Evolutionary conservation across 768 basidiomycete genomes (phyloP).

Genomic region (Podaxis mareebaensis): DNA sequence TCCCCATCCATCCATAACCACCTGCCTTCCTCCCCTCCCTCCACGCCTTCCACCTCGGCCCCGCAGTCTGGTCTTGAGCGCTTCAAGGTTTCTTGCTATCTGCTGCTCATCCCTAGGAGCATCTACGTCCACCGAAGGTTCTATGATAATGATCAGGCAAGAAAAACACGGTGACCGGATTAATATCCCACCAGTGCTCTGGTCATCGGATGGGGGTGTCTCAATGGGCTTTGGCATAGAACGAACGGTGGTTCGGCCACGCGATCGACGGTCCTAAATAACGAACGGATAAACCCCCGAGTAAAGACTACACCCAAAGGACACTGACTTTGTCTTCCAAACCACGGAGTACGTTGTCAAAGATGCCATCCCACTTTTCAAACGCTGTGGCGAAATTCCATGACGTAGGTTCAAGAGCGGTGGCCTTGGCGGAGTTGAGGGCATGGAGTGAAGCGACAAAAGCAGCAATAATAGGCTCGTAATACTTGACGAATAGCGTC

Average conservation of each 20-base stretch:
- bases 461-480: slow-evolving; percentile 78
- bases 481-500: slow-evolving; percentile 82
- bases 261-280: slow-evolving; percentile 69
- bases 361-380: slow-evolving; percentile 78
- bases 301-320: slow-evolving; percentile 45
- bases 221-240: slow-evolving; percentile 36
- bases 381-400: slow-evolving; percentile 77
- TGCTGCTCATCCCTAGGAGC: slow-evolving; percentile 77
- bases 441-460: slow-evolving; percentile 85
- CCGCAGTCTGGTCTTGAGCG: slow-evolving; percentile 82
- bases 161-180: background rate
- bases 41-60: slow-evolving; percentile 67
- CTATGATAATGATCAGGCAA: slow-evolving; percentile 44
- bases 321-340: slow-evolving; percentile 71
- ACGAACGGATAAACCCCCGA: background rate
- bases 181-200: slow-evolving; percentile 49
- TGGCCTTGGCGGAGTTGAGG: slow-evolving; percentile 45
- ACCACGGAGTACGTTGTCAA: slow-evolving; percentile 72
- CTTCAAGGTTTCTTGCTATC: slow-evolving; percentile 90
- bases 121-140: slow-evolving; percentile 37
- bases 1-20: slow-evolving; percentile 42
- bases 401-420: slow-evolving; percentile 36
- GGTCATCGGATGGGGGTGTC: slow-evolving; percentile 62
- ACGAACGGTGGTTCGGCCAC: slow-evolving; percentile 47
- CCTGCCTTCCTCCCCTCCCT: slow-evolving; percentile 51